Percentiles rank a stretch among this genome's conserved stretches.
Conservation (phyloP, 352 stramenopile genomes). For the Plasmopara viticola region DNA sequence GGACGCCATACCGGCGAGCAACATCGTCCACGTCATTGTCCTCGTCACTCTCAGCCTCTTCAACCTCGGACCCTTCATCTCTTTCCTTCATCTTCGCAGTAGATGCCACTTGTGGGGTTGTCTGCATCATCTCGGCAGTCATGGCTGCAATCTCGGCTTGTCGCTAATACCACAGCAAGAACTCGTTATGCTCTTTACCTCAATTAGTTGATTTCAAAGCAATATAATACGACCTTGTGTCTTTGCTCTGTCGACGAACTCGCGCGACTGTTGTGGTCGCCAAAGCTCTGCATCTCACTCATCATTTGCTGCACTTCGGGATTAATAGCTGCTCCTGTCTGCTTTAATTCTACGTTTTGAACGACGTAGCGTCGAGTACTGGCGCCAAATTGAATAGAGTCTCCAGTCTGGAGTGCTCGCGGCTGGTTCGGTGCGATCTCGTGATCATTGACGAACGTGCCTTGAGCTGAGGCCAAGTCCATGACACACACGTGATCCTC, state of each 20-base stretch:
- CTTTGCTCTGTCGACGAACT: slow-evolving; percentile 15
- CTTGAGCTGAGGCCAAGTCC: slow-evolving; percentile 80
- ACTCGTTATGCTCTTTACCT: background rate
- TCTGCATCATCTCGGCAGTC: slow-evolving; percentile 68
- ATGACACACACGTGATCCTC: slow-evolving; percentile 47
- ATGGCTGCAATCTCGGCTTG: slow-evolving; percentile 64
- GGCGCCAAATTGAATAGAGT: slow-evolving; percentile 50
- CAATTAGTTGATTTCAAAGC: background rate
- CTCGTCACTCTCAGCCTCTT: slow-evolving; percentile 2
- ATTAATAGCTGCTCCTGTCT: slow-evolving; percentile 9
- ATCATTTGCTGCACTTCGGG: slow-evolving; percentile 33
- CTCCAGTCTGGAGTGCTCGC: slow-evolving; percentile 31
- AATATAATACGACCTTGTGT: slow-evolving; percentile 25
- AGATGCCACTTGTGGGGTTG: slow-evolving; percentile 14
- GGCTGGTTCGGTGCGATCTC: slow-evolving; percentile 52
- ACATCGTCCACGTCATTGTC: slow-evolving; percentile 45
- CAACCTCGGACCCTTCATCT: background rate
- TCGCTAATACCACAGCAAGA: slow-evolving; percentile 26
- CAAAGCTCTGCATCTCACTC: slow-evolving; percentile 44
- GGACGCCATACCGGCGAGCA: slow-evolving; percentile 56
- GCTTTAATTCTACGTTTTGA: slow-evolving; percentile 12
- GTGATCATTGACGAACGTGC: slow-evolving; percentile 71
- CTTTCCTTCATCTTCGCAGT: slow-evolving; percentile 5
- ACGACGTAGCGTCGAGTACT: slow-evolving; percentile 62
- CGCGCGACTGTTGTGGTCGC: slow-evolving; percentile 11